Conservation (phyloP, 192 early-diverging fungal genomes). For the Coemansia sp. region DNA sequence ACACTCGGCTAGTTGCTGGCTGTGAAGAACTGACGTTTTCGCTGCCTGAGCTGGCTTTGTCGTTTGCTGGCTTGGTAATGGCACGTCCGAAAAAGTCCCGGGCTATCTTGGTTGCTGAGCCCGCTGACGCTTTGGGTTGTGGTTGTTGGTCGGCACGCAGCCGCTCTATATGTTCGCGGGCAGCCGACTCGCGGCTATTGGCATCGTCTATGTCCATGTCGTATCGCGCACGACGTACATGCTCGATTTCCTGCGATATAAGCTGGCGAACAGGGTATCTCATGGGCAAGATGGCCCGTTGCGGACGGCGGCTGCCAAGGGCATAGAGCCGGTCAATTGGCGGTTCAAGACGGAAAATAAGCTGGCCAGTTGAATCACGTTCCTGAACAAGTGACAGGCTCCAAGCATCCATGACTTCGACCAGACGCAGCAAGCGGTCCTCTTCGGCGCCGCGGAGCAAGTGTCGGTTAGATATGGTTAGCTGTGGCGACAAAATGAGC, state of each 20-base stretch:
- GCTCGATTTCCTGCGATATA: slow-evolving; percentile 71
- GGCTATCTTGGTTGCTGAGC: background rate
- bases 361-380: slow-evolving; percentile 24
- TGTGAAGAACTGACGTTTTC: background rate
- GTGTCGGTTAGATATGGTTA: slow-evolving; percentile 62
- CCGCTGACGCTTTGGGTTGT: background rate
- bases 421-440: slow-evolving; percentile 18
- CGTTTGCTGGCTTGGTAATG: background rate
- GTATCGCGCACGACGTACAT: slow-evolving; percentile 5
- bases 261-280: slow-evolving; percentile 80
- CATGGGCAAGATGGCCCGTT: slow-evolving; percentile 46
- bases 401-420: slow-evolving; percentile 35
- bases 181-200: slow-evolving; percentile 17
- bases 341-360: slow-evolving; percentile 69
- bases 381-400: slow-evolving; percentile 35
- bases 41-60: background rate
- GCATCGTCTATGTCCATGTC: slow-evolving; percentile 2
- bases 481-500: slow-evolving; percentile 74
- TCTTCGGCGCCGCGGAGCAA: slow-evolving; percentile 38
- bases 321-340: slow-evolving; percentile 54
- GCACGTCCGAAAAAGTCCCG: slow-evolving; percentile 80
- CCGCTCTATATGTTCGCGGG: slow-evolving; percentile 23
- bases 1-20: slow-evolving; percentile 20
- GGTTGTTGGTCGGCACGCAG: slow-evolving; percentile 36
- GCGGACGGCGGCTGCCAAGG: slow-evolving; percentile 13